Evolutionary conservation across 768 basidiomycete species (phyloP).

Genomic region (Collybia nuda): DNA sequence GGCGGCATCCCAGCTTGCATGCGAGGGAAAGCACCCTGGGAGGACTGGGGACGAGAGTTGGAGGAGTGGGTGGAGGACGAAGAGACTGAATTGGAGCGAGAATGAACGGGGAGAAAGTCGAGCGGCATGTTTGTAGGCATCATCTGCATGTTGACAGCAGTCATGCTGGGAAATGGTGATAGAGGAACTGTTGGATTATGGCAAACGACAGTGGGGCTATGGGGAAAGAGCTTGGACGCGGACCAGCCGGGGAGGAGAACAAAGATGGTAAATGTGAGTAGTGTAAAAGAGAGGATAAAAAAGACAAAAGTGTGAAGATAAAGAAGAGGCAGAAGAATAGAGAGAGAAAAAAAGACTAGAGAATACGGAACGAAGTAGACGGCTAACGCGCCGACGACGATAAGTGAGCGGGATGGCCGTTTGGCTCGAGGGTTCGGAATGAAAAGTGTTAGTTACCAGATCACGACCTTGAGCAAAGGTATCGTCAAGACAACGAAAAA

Average conservation of each 20-base stretch:
- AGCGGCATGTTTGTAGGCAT: slow-evolving; percentile 66
- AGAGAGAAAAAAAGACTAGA: slow-evolving; percentile 19
- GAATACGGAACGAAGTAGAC: slow-evolving; percentile 26
- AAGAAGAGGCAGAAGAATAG: background rate
- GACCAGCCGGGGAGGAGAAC: slow-evolving; percentile 57
- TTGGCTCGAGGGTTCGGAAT: slow-evolving; percentile 25
- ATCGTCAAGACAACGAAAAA: slow-evolving; percentile 44
- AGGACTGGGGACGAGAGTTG: slow-evolving; percentile 75
- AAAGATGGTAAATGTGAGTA: slow-evolving; percentile 22
- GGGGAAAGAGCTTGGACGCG: slow-evolving; percentile 35
- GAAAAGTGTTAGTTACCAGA: slow-evolving; percentile 33
- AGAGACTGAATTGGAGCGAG: slow-evolving; percentile 77
- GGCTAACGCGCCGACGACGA: slow-evolving; percentile 30
- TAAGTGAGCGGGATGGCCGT: slow-evolving; percentile 33
- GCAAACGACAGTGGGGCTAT: slow-evolving; percentile 37
- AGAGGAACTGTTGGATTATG: slow-evolving; percentile 9
- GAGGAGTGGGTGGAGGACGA: slow-evolving; percentile 74
- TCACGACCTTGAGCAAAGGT: slow-evolving; percentile 20
- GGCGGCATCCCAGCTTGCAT: slow-evolving; percentile 49
- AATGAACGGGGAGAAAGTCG: slow-evolving; percentile 73
- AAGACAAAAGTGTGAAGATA: slow-evolving; percentile 12
- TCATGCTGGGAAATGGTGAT: slow-evolving; percentile 40
- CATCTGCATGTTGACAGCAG: slow-evolving; percentile 74
- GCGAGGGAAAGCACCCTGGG: slow-evolving; percentile 48
- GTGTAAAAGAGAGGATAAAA: slow-evolving; percentile 25